Evolutionary conservation across 2,329 filamentous ascomycete genomes (phyloP).

Genomic region (Aureobasidium sp.): DNA sequence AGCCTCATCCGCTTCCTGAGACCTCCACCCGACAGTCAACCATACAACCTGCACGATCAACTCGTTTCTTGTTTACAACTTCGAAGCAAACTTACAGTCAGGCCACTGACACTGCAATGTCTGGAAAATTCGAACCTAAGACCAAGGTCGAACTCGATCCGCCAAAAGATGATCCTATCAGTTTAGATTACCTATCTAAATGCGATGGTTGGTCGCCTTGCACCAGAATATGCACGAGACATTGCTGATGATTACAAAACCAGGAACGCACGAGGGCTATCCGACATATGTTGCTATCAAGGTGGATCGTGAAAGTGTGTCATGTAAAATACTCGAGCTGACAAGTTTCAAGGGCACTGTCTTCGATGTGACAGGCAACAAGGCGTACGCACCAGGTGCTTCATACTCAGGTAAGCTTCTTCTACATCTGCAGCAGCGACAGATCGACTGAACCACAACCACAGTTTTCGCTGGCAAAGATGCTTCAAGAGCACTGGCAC

Average conservation of each 20-base stretch:
- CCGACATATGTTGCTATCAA: slow-evolving; percentile 57
- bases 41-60: no score
- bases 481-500: slow-evolving; percentile 81
- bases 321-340: not conserved
- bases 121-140: slow-evolving; percentile 63
- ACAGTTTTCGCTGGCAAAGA: slow-evolving; percentile 96
- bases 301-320: slow-evolving; percentile 31
- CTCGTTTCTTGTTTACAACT: not conserved
- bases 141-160: slow-evolving; percentile 66
- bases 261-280: slow-evolving; percentile 56
- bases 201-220: slow-evolving; percentile 65
- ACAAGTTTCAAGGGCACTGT: slow-evolving; percentile 62
- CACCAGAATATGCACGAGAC: not conserved
- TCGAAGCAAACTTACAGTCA: not conserved
- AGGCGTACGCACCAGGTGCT: slow-evolving; percentile 73
- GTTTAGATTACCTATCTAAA: slow-evolving; percentile 68
- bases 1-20: not conserved
- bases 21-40: no score
- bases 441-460: not conserved
- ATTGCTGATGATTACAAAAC: slow-evolving; percentile 30
- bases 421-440: not conserved
- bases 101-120: not conserved
- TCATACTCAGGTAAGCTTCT: slow-evolving; percentile 79
- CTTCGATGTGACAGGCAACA: slow-evolving; percentile 89
- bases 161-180: slow-evolving; percentile 83